phyloP scores from a whole-genome alignment of 768 basidiomycete species.

The Naganishia vaughanmartiniae region DNA sequence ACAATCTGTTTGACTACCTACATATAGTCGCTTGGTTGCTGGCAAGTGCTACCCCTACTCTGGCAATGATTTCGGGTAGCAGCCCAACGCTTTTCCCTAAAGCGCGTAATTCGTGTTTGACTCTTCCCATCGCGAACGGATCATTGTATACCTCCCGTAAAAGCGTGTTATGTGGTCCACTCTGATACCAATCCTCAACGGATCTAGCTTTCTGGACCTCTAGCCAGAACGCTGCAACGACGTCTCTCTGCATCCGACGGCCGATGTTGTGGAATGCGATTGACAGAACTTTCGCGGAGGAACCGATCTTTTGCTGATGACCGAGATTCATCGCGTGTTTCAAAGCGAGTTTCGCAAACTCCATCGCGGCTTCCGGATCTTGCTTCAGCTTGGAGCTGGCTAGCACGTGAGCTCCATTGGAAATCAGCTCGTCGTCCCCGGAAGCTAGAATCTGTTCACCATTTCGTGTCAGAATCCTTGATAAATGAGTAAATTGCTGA shows the following conservation, averaged over 20 bases:
- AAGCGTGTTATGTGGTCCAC: background rate
- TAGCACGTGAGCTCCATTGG: slow-evolving; percentile 17
- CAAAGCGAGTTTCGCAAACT: slow-evolving; percentile 11
- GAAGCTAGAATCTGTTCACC: slow-evolving; percentile 19
- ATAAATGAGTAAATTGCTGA: too few species aligned
- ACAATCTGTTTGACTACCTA: background rate
- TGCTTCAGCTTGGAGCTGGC: background rate
- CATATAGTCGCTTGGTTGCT: background rate
- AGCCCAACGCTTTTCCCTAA: background rate
- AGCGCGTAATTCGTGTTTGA: background rate
- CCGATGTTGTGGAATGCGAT: slow-evolving; percentile 3
- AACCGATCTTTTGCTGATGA: slow-evolving; percentile 3
- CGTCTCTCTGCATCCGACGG: background rate
- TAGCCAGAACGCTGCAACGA: slow-evolving; percentile 7
- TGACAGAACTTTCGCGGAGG: background rate
- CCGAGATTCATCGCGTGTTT: slow-evolving; percentile 2
- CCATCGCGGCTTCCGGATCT: background rate
- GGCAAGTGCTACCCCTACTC: background rate
- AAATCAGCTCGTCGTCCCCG: slow-evolving; percentile 29
- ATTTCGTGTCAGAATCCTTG: background rate
- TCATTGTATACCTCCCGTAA: background rate
- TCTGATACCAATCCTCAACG: background rate
- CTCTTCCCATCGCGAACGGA: background rate
- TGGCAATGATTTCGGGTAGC: slow-evolving; percentile 15
- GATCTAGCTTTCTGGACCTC: background rate